Evolutionary conservation across 306 rosid species (phyloP).

Genomic region (Carpinus fangiana): DNA sequence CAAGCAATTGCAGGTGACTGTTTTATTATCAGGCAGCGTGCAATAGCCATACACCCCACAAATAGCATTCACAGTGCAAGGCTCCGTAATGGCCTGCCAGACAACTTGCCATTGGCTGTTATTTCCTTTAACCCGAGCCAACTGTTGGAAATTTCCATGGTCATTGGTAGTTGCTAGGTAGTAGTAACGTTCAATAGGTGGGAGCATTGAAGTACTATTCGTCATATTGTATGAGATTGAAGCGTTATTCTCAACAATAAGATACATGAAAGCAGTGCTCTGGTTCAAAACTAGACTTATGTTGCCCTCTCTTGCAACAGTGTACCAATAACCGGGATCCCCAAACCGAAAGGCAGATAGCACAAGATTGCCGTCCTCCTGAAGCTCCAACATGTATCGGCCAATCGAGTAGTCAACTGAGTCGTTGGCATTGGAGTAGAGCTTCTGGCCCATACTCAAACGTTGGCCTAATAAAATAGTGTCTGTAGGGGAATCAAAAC

Average conservation of each 20-base stretch:
- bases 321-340: conserved; percentile 24
- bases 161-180: conserved; percentile 31
- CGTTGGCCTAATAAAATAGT: conserved; percentile 36
- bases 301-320: neutral
- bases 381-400: conserved; percentile 30
- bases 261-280: conserved; percentile 29
- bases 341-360: conserved; percentile 20
- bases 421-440: conserved; percentile 35
- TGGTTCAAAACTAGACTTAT: conserved; percentile 27
- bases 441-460: conserved; percentile 16
- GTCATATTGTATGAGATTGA: conserved; percentile 8
- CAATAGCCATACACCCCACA: conserved; percentile 49
- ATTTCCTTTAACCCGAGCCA: conserved; percentile 10
- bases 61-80: conserved; percentile 36
- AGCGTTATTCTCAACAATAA: conserved; percentile 15
- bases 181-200: conserved; percentile 26
- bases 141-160: conserved; percentile 35
- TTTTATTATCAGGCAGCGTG: conserved; percentile 23
- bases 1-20: conserved; percentile 30
- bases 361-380: conserved; percentile 32
- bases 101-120: conserved; percentile 15
- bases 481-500: conserved; percentile 39
- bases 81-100: conserved; percentile 31
- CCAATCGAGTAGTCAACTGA: conserved; percentile 35
- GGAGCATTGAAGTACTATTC: neutral